Evolutionary conservation across 345 rosid species (phyloP), one percentile per base, ranked within the genome.

Genomic region (Clarkia xantiana): DNA sequence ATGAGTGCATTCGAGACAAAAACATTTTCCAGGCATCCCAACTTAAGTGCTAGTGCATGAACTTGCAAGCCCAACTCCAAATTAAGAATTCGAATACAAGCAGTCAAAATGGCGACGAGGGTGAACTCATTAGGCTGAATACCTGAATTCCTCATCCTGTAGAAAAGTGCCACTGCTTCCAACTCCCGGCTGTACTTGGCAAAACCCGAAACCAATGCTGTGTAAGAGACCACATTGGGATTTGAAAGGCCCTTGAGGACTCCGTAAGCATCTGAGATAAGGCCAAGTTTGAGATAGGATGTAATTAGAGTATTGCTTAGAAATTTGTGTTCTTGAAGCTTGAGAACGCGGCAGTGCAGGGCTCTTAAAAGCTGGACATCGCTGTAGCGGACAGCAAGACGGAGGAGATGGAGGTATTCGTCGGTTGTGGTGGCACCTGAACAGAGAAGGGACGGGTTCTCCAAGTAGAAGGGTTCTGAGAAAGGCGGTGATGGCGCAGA

Each of bases 151-250:
- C 73, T 60, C 97, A 89, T 80, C 62, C 55, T 63, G 46, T 64
- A 65, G 71, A 89, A 89, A 34, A 77, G 74, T 51, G 54, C 55
- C 45, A 76, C 55, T 1, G 90, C 94, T 50, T 78, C 69, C 4
- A 40, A 38, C 34, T 68, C 87, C 9, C 76, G 69, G 52, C 68
- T 58, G 11, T 71, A 59, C 66, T 75, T 85, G 6, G 78, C 72
- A 19, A 80, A 73, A 4, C 79, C 76, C 0, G 90, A 82, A 56
- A 89, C 75, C 19, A 82, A 57, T 3, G 82, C 54, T 47, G 80
- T 76, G 55, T 75, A 85, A 49, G 97, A 78, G 38, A 79, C 87
- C 14, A 79, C 82, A 55, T 67, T 67, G n/a, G 90, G 94, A 10
- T 60, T 57, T 34, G 78, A 60, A 11, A 85, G 67, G 9, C 68